phyloP scores from a whole-genome alignment of 441 rosid species.

The Flueggea neowawraea region DNA sequence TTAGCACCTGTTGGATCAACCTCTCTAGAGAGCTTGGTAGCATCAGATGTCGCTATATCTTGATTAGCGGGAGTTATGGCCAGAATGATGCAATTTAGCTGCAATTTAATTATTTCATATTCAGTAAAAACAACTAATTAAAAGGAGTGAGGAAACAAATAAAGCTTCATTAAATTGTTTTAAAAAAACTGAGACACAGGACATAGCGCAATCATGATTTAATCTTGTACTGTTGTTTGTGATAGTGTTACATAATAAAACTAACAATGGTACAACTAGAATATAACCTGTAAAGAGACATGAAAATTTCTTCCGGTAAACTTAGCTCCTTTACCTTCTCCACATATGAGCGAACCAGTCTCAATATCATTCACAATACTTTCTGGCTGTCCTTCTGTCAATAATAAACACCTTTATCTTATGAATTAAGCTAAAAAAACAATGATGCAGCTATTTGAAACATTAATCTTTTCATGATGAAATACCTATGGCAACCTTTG shows the following conservation, averaged over 20 bases:
- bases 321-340: slow-evolving; percentile 51
- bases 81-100: slow-evolving; percentile 88
- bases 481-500: slow-evolving; percentile 84
- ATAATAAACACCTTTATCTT: slow-evolving; percentile 13
- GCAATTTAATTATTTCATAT: slow-evolving; percentile 5
- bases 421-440: slow-evolving; percentile 2
- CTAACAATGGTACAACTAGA: too few species aligned
- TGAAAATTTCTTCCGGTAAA: too few species aligned
- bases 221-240: not conserved
- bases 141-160: not conserved
- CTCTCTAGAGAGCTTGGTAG: slow-evolving; percentile 72
- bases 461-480: not conserved
- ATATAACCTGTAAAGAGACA: too few species aligned
- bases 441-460: not conserved
- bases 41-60: slow-evolving; percentile 88
- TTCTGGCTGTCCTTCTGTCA: slow-evolving; percentile 82
- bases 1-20: slow-evolving; percentile 62
- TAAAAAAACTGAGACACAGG: too few species aligned
- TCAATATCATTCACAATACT: slow-evolving; percentile 77
- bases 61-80: slow-evolving; percentile 85
- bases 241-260: not conserved
- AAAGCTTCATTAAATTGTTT: not conserved
- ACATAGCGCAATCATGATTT: too few species aligned
- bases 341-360: slow-evolving; percentile 73
- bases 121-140: not conserved